Percentiles rank a stretch among this genome's conserved stretches.
phyloP scores from a whole-genome alignment of 805 yeast species.

The Metschnikowia matae region DNA sequence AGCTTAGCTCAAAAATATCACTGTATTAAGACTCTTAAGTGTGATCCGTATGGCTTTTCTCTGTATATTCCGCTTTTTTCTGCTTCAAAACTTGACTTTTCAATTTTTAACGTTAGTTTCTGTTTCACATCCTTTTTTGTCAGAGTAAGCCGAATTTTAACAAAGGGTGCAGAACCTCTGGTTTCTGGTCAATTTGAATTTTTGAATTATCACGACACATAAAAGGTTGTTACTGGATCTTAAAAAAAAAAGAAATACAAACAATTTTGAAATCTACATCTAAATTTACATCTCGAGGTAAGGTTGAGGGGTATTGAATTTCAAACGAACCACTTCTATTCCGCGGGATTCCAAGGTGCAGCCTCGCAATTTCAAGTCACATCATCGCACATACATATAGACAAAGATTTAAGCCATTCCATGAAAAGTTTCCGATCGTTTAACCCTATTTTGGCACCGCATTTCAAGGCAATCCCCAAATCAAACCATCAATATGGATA shows the following conservation, averaged over 20 bases:
- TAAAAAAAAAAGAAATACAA: neutral
- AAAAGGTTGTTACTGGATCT: neutral
- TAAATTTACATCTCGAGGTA: neutral
- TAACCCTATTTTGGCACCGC: constrained; percentile 26
- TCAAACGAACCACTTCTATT: neutral
- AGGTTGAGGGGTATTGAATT: neutral
- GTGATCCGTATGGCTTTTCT: neutral
- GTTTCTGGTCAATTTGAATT: neutral
- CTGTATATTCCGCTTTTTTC: neutral
- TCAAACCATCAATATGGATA: constrained; percentile 25
- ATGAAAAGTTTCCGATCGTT: constrained; percentile 20
- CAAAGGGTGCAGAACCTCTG: neutral
- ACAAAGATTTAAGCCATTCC: neutral
- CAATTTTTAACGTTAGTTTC: neutral
- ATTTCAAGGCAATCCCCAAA: constrained; percentile 19
- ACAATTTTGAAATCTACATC: no score
- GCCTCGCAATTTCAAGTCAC: neutral
- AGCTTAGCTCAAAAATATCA: neutral
- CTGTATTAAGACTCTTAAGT: no score
- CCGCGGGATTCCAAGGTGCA: neutral
- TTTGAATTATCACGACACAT: neutral
- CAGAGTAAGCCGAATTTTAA: neutral
- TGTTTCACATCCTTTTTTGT: neutral
- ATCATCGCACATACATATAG: neutral
- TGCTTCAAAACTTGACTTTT: neutral